Base-by-base conservation (phyloP, 2,329 filamentous ascomycete genomes). In the Epichloe gansuensis region DNA sequence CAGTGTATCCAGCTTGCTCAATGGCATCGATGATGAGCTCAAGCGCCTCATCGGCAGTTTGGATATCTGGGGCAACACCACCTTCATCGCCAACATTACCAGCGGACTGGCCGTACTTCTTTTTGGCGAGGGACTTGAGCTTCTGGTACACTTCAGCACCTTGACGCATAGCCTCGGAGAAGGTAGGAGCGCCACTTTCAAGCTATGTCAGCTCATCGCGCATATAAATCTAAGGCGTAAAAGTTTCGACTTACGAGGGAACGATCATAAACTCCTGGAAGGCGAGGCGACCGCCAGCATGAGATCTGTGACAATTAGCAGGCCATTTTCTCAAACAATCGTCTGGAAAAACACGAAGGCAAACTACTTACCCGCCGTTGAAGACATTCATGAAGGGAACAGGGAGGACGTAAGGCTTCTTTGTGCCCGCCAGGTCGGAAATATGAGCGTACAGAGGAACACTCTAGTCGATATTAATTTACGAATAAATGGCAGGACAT, bases 61-160 rank as follows among this genome's bases (percentile, higher is more conserved):
- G 89, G 68, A 98, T 97, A 82, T 97, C 90, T 63, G 93, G 93
- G 63, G 93, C 93, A 68, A 98, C 93, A 85, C 93, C 93, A 80
- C 93, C 93, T 84, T 98, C 93, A 70, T 98, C 93, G 74, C 93
- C 93, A 61, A 98, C 93, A 72, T 98, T 98, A 71, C 91, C 93
- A 60, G 93, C 93, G 59, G 93, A 96, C 75, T 95, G 91, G 69
- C 93, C 93, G 72, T 98, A 98, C 81, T 88, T 93, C 87, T 96
- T 93, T 87, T 97, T 97, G 71, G 93, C 90, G 57, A 97, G 82
- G 64, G 79, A 66, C 86, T 98, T 98, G 66, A 98, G 87, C 75
- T 87, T 86, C 75, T 97, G 91, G 85, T 98, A 98, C 65, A 96
- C 89, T 76, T 98, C 93, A 64, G 91, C 75, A 72, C 93, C 93